Base-by-base conservation (phyloP, 495 filamentous ascomycete species). In the Letharia columbiana region DNA sequence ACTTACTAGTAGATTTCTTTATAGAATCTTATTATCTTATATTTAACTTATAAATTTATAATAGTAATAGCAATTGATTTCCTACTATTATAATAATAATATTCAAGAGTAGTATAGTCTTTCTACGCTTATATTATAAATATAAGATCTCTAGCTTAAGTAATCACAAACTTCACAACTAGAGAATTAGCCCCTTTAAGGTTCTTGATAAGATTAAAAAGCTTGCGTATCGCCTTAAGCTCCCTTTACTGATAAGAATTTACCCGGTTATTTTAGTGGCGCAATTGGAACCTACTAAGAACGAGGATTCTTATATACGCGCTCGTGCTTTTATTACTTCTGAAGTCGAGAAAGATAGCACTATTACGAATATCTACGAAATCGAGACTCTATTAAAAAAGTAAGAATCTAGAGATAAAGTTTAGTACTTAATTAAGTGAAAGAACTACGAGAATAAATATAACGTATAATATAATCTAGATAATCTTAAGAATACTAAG, bases 181-280 rank as follows among this genome's bases (percentile, higher is more conserved):
- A 66, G 17, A 12, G 45, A 12, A 13, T 42, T 17, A 47, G 33
- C 49, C 23, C 33, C 17, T 44, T 62, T 63, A 28, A 58, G 4
- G 37, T n/a, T 12, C 11, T 57, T 67, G 63, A 67, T 31, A 45
- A 44, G n/a, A 62, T 42, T 15, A 31, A 40, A 41, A 60, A 40
- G 1, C 10, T 33, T 2, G 15, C 11, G 44, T 61, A 61, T 13
- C 42, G 28, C 8, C 33, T 60, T 33, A 61, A 49, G 15, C 23
- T 62, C 31, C 40, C 28, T 44, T 10, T 47, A 59, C 37, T 63
- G 6, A 35, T 42, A 60, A 44, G 9, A 37, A 56, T 31, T 39
- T 40, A n/a, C 4, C 59, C 28, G 6, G 28, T 50, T 9, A 39
- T 66, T 31, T 59, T 60, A 15, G 39, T 60, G 4, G 42, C n/a